Base-by-base conservation (phyloP, 805 yeast genomes). In the Sugiyamaella boreocaroliniensis region DNA sequence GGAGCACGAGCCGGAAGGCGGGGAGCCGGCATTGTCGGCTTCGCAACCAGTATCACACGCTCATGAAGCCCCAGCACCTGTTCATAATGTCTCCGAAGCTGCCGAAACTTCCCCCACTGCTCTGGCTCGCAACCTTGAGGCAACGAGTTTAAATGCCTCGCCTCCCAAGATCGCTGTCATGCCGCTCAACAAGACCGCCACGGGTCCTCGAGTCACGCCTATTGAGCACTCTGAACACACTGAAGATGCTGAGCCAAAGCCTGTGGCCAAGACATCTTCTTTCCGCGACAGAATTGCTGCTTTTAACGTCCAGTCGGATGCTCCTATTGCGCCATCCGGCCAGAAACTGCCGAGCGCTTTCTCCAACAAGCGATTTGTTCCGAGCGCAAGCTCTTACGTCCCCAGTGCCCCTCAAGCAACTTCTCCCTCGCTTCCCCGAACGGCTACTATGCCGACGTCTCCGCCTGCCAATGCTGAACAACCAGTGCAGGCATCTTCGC, bases 361-460 rank as follows among this genome's bases (percentile, higher is more conserved):
- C 58, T 77, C 77, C 22, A 79, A 76, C 61, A 81, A 80, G 62
- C 76, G 79, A 26, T 81, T 76, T 34, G 83, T 77, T 19, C 75
- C 81, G 1, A 76, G 78, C 4, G 72, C 80, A 49, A 80, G 85
- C 8, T 77, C 82, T 3, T 83, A 83, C 61, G 76, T 81, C 11
- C 85, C 81, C 9, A 73, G 70, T 1, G 43, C 52, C n/a, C 64
- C 64, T 10, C 47, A 50, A 41, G 43, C 50, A n/a, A 26, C 40
- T 18, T 29, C 51, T 11, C 41, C 47, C 11, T n/a, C 53, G 7
- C 29, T 16, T 9, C 50, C 58, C 6, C 41, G 57, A 32, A 45
- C 61, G 7, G 32, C 54, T 8, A 50, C 58, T 7, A 43, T 45
- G 14, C 26, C 58, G n/a, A 55, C 58, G 7, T 48, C 50, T 40